Evolutionary conservation across 2,329 filamentous ascomycete species (phyloP), one percentile per base, ranked within the genome.

Genomic region (Diaporthe sp.): DNA sequence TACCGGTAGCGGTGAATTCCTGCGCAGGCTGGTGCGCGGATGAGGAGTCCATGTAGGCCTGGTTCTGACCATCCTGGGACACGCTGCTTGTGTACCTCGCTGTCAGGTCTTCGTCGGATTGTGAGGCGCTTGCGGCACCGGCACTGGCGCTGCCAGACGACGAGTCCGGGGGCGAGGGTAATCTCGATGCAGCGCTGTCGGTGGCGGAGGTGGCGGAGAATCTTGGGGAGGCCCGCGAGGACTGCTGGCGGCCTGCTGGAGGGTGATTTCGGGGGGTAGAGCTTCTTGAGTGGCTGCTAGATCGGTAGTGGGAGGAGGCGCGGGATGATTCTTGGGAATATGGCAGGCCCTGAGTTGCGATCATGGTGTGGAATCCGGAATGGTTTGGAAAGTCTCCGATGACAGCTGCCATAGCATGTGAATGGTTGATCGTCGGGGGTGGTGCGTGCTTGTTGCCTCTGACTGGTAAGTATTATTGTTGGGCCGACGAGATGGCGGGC

Each of bases 351-450:
- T 87, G 83, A 73, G 85, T 83, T 74, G 85, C 84, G 86, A 94
- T 93, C 88, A 92, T 93, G 85, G 88, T 91, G 86, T 91, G 90
- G 84, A 93, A 92, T 85, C 91, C 90, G 79, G 90, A 88, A 85
- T 94, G 92, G 83, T 94, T 90, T 85, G 92, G 91, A 86, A 92
- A 92, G 87, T 96, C 94, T 83, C 89, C 89, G 79, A 92, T 88
- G 84, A 92, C 83, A 84, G 90, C 87, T 81, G 90, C 91, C 91
- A 92, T 92, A 85, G 83, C 88, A 86, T 86, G 42, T n/a, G 25
- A 63, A 61, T 51, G 42, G 56, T 37, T 30, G 47, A 30, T 53
- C 44, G 44, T 39, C 63, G 32, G 47, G 32, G 47, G 47, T 2
- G 32, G 30, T 37, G 32, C n/a, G 47, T 68, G 32, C 22, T 37